Evolutionary conservation across 352 stramenopile genomes (phyloP).

Genomic region (Phytophthora syringae): DNA sequence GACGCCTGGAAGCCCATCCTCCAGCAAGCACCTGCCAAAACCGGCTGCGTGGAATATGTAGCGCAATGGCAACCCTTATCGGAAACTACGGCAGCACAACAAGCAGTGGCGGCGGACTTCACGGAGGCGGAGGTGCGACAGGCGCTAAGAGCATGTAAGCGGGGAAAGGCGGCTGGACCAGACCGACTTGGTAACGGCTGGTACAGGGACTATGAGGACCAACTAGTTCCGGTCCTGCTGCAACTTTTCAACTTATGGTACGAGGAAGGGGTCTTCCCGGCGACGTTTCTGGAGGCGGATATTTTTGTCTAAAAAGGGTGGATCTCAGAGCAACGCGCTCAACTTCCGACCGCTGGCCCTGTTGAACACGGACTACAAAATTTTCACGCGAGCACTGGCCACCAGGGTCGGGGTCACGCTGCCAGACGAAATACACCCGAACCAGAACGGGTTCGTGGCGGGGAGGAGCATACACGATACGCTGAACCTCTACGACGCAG

Average conservation of each 20-base stretch:
- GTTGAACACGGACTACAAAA: slow-evolving; percentile 5
- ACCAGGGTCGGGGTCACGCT: neutral
- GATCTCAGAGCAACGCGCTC: neutral
- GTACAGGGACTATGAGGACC: neutral
- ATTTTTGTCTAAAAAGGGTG: neutral
- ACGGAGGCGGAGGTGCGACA: neutral
- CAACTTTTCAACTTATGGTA: neutral
- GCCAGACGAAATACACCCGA: neutral
- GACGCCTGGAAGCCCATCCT: neutral
- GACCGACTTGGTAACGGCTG: neutral
- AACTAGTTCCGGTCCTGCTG: neutral
- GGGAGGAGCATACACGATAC: neutral
- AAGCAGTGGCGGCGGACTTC: neutral
- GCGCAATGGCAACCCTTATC: neutral
- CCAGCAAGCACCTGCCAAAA: neutral
- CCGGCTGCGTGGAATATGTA: neutral
- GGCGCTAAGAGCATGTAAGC: neutral
- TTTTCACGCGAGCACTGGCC: neutral
- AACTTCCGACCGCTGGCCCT: neutral
- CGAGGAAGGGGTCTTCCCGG: neutral
- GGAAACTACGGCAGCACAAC: neutral
- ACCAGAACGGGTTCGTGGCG: neutral
- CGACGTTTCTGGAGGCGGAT: neutral
- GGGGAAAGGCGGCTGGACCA: neutral
- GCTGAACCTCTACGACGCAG: neutral